These are phyloP conservation scores for Moniliella sp. DNA, from an alignment of 1,284 basidiomycete genomes.

Conservation along the genomic window DNA sequence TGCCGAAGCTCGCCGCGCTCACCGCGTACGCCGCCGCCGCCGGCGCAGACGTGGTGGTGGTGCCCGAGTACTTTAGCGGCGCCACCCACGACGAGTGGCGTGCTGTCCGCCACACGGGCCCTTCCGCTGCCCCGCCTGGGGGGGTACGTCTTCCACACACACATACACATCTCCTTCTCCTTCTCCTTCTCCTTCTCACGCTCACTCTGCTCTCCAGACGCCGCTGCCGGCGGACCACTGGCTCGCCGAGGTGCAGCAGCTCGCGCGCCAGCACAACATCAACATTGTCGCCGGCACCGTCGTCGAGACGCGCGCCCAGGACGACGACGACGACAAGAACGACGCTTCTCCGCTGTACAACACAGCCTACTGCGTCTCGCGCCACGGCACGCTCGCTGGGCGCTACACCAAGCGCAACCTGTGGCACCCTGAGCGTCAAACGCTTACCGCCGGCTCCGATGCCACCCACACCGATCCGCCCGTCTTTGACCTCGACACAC, in stretches of 20 bases:
- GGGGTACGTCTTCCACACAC: neutral
- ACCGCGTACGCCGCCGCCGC: constrained; percentile 1
- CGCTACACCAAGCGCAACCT: constrained; percentile 28
- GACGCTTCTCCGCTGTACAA: constrained; percentile 13
- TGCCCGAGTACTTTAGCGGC: constrained; percentile 27
- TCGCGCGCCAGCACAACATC: constrained; percentile 7
- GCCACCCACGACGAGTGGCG: constrained; percentile 15
- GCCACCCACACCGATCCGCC: constrained; percentile 5
- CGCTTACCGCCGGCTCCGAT: neutral
- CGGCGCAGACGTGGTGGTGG: constrained; percentile 20
- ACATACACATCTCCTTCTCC: neutral
- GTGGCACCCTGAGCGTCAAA: constrained; percentile 25
- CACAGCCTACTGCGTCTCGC: constrained; percentile 23
- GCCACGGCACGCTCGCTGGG: constrained; percentile 10
- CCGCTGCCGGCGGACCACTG: neutral
- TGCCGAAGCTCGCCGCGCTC: neutral
- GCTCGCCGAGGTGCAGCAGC: neutral
- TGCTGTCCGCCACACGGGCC: constrained; percentile 1
- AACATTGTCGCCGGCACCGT: constrained; percentile 30
- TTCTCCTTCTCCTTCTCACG: constrained; percentile 1
- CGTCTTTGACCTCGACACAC: constrained; percentile 19
- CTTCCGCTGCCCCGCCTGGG: constrained; percentile 2
- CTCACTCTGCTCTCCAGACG: neutral
- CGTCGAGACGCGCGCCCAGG: constrained; percentile 14
- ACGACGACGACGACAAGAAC: constrained; percentile 2